Evolutionary conservation across 768 basidiomycete species (phyloP).

Genomic region (Psilocybe subaeruginosa): DNA sequence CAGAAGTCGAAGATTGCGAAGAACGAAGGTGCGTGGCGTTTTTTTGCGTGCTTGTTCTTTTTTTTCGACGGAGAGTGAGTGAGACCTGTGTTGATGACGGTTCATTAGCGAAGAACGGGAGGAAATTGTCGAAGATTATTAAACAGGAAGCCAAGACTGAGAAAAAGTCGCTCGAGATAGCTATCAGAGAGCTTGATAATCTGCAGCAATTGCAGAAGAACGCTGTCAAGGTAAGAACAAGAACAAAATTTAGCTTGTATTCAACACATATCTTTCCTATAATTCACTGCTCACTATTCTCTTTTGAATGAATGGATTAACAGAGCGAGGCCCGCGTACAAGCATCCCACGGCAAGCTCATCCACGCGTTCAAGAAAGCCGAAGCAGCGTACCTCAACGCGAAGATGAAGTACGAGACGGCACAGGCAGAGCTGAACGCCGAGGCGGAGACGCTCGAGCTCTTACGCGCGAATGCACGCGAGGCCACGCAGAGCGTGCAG

Average conservation of each 20-base stretch:
- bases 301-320: too few relatives aligned
- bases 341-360: constrained; percentile 51
- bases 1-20: constrained; percentile 56
- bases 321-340: constrained; percentile 65
- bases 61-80: neutral
- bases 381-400: constrained; percentile 65
- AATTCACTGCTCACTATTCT: constrained; percentile 4
- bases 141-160: constrained; percentile 71
- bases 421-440: constrained; percentile 47
- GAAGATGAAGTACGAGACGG: constrained; percentile 59
- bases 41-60: neutral
- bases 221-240: constrained; percentile 53
- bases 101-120: constrained; percentile 56
- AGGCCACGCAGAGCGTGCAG: constrained; percentile 63
- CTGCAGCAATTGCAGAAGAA: constrained; percentile 73
- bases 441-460: constrained; percentile 53
- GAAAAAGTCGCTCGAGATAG: constrained; percentile 59
- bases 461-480: constrained; percentile 53
- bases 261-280: too few relatives aligned
- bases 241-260: neutral
- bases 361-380: constrained; percentile 61
- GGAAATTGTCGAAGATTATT: constrained; percentile 68
- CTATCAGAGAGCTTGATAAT: constrained; percentile 65
- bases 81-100: too few relatives aligned
- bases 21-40: constrained; percentile 46